Evolutionary conservation across 305 asterid genomes (phyloP).

Genomic region (Ilex paraguariensis): DNA sequence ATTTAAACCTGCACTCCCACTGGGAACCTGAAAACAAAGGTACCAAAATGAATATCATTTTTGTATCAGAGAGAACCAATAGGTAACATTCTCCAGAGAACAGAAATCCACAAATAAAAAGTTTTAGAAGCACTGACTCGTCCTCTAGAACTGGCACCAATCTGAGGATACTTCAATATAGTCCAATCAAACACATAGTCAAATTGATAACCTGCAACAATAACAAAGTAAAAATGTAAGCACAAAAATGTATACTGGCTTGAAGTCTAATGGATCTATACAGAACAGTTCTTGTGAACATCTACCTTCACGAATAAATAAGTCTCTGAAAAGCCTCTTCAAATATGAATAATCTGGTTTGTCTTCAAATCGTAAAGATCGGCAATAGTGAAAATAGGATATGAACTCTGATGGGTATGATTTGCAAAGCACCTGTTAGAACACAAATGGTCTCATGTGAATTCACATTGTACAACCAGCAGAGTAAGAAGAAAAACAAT

Average conservation of each 20-base stretch:
- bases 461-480: neutral
- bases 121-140: slow-evolving; percentile 42
- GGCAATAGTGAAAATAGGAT: slow-evolving; percentile 89
- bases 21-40: slow-evolving; percentile 50
- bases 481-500: slow-evolving; percentile 6
- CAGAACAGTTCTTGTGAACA: neutral
- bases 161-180: slow-evolving; percentile 86
- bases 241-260: slow-evolving; percentile 7
- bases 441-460: neutral
- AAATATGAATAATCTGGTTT: slow-evolving; percentile 91
- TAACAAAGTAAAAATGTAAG: slow-evolving; percentile 16
- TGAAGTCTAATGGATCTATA: too few species aligned
- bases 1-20: slow-evolving; percentile 57
- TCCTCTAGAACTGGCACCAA: slow-evolving; percentile 71
- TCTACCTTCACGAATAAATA: slow-evolving; percentile 93
- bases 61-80: neutral
- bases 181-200: slow-evolving; percentile 98
- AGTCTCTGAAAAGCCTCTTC: slow-evolving; percentile 89
- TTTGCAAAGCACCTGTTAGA: slow-evolving; percentile 72
- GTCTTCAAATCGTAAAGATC: slow-evolving; percentile 87
- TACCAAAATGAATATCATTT: slow-evolving; percentile 11
- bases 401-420: slow-evolving; percentile 81
- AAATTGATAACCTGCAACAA: slow-evolving; percentile 73
- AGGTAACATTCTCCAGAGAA: neutral
- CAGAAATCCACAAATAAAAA: slow-evolving; percentile 7